Conservation (phyloP, 306 rosid species). For the Fragaria vesca region DNA sequence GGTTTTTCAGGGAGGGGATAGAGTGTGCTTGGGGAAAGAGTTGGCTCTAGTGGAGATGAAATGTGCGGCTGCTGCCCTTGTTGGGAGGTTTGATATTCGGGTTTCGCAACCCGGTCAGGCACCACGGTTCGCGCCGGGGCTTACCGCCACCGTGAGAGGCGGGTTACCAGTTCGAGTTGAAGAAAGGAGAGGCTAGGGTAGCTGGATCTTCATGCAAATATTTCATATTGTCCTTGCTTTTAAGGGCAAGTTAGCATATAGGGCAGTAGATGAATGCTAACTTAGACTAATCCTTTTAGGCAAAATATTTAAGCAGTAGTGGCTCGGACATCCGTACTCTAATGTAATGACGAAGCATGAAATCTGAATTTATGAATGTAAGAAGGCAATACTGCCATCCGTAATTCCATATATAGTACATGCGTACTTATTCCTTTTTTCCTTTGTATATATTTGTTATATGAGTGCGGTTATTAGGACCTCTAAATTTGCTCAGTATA, state of each 20-base stretch:
- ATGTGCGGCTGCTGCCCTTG: conserved; percentile 31
- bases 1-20: conserved; percentile 74
- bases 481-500: no score
- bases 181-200: conserved; percentile 32
- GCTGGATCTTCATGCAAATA: neutral
- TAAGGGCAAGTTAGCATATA: neutral
- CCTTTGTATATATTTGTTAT: neutral
- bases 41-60: conserved; percentile 73
- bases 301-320: neutral
- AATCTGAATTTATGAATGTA: neutral
- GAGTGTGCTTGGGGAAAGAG: conserved; percentile 90
- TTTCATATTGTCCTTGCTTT: neutral
- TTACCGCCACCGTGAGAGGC: conserved; percentile 64
- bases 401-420: neutral
- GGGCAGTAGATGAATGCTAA: neutral
- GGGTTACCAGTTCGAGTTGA: conserved; percentile 64
- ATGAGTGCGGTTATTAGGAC: no score
- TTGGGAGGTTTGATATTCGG: conserved; percentile 49
- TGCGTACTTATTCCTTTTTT: neutral
- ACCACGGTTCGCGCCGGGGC: conserved; percentile 60
- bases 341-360: neutral
- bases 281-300: neutral
- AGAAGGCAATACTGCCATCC: no score
- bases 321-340: no score
- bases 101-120: conserved; percentile 18